Conservation (phyloP, 2,329 filamentous ascomycete genomes). For the Pseudopithomyces chartarum region DNA sequence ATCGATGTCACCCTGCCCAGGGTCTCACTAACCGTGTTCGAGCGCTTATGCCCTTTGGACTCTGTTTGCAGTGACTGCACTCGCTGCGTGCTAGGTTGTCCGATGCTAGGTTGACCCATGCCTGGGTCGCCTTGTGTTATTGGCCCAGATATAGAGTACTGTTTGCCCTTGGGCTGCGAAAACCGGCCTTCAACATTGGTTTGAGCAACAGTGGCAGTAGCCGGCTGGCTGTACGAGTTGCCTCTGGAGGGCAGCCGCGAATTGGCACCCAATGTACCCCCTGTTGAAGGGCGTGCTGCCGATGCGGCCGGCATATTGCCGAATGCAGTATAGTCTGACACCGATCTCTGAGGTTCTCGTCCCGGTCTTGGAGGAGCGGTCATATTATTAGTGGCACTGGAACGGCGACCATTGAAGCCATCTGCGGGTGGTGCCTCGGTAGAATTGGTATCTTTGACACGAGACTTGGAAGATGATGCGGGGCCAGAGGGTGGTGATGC, state of each 20-base stretch:
- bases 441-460: conserved; percentile 62
- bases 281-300: conserved; percentile 71
- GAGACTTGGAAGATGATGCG: conserved; percentile 52
- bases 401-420: conserved; percentile 36
- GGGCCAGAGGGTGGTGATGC: conserved; percentile 42
- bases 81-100: conserved; percentile 62
- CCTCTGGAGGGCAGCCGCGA: conserved; percentile 72
- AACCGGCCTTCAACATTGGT: conserved; percentile 90
- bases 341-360: conserved; percentile 58
- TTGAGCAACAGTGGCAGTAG: conserved; percentile 82
- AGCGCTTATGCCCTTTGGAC: conserved; percentile 72
- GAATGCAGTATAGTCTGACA: conserved; percentile 52
- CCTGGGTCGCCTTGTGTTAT: conserved; percentile 57
- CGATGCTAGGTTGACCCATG: conserved; percentile 56
- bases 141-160: conserved; percentile 73
- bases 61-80: conserved; percentile 59
- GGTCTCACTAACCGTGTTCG: conserved; percentile 70
- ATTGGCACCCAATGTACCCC: conserved; percentile 70
- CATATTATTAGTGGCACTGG: conserved; percentile 21
- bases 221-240: conserved; percentile 83
- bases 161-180: conserved; percentile 72
- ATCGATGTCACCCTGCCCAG: conserved; percentile 81
- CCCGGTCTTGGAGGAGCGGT: conserved; percentile 42
- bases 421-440: conserved; percentile 47
- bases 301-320: conserved; percentile 49